Percentiles rank a stretch among this genome's conserved stretches.
Evolutionary conservation across 2,329 filamentous ascomycete species (phyloP).

Genomic region (Diaporthe velutina): DNA sequence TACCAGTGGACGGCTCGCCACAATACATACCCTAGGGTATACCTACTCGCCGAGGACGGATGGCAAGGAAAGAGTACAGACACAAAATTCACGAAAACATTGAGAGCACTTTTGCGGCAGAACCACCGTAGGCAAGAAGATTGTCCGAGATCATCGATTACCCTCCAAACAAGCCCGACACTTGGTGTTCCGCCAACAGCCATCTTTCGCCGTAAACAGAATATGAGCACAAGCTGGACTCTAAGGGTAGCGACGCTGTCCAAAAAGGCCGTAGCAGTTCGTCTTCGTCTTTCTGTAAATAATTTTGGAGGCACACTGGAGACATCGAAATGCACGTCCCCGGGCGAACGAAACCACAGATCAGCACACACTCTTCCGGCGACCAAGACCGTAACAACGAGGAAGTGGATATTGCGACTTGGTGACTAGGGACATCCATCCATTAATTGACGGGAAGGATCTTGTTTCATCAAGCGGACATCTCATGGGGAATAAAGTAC

Average conservation of each 20-base stretch:
- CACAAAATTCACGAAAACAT: background rate
- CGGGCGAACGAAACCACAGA: background rate
- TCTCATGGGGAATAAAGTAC: background rate
- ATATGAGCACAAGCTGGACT: background rate
- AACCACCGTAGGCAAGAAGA: background rate
- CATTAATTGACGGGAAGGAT: too few species aligned
- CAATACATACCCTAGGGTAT: background rate
- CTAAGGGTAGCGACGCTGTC: background rate
- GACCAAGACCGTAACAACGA: background rate
- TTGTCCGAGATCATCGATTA: background rate
- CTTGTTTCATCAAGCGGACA: too few species aligned
- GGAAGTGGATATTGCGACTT: background rate
- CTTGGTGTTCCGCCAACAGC: background rate
- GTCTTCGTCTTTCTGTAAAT: too few species aligned
- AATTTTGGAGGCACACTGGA: background rate
- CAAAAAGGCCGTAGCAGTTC: background rate
- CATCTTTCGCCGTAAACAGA: background rate
- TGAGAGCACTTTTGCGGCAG: too few species aligned
- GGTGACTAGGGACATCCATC: background rate
- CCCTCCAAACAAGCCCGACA: background rate
- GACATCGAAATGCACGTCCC: background rate
- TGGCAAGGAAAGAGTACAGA: background rate
- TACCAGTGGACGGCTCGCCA: background rate
- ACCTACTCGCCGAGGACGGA: background rate
- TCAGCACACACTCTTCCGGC: too few species aligned